phyloP scores from a whole-genome alignment of 495 filamentous ascomycete genomes.

The Parachaetomium inaequale region DNA sequence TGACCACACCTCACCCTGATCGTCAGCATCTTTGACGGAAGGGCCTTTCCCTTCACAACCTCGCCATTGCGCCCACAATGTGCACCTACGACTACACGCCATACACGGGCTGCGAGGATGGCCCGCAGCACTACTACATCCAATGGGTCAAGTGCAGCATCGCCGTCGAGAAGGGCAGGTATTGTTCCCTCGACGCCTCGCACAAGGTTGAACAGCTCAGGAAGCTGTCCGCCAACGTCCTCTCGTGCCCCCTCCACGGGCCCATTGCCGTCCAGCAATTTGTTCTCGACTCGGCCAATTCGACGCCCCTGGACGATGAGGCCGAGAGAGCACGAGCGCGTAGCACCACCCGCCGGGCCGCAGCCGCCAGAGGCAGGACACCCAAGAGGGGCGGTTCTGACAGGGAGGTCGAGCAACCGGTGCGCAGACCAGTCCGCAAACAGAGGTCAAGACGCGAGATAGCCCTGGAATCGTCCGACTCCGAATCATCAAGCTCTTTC shows the following conservation, averaged over 20 bases:
- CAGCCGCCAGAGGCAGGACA: conserved; percentile 4
- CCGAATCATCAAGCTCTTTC: conserved; percentile 6
- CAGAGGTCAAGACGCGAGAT: background rate
- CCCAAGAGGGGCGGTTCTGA: background rate
- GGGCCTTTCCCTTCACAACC: background rate
- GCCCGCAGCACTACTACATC: conserved; percentile 31
- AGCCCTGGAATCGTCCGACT: conserved; percentile 1
- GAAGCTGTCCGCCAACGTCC: conserved; percentile 28
- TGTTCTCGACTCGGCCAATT: conserved; percentile 19
- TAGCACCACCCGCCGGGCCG: background rate
- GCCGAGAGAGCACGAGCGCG: background rate
- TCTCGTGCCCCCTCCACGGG: conserved; percentile 30
- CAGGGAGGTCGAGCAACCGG: background rate
- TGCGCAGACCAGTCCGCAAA: background rate
- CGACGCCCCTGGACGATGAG: background rate
- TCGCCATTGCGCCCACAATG: conserved; percentile 21
- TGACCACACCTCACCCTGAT: background rate
- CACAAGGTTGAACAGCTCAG: conserved; percentile 22
- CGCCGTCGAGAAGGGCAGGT: conserved; percentile 23
- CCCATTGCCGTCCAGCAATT: conserved; percentile 30
- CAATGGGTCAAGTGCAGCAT: conserved; percentile 35
- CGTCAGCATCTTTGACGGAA: conserved; percentile 10
- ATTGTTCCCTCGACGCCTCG: conserved; percentile 26
- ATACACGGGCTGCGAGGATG: conserved; percentile 26
- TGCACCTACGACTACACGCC: conserved; percentile 35